phyloP scores from a whole-genome alignment of 2,329 filamentous ascomycete species.

The Daldinia sp. region DNA sequence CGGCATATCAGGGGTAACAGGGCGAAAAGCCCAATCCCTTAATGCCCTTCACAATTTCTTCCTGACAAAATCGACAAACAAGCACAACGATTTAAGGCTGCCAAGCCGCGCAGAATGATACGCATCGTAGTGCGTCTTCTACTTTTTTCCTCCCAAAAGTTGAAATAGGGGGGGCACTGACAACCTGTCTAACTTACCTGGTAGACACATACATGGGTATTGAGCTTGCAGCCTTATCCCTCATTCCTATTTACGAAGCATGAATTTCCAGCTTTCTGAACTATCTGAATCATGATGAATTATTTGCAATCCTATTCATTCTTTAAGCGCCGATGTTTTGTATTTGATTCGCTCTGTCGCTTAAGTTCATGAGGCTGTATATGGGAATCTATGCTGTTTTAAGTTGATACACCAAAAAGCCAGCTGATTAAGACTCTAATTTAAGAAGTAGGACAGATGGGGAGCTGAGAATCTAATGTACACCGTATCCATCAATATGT shows the following conservation, averaged over 20 bases:
- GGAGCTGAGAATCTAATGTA: slow-evolving; percentile 1
- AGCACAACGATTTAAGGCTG: slow-evolving; percentile 4
- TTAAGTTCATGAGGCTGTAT: slow-evolving; percentile 3
- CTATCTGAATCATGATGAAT: not conserved
- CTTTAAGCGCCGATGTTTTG: not conserved
- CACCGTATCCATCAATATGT: not conserved
- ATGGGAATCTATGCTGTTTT: slow-evolving; percentile 4
- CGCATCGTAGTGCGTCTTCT: not conserved
- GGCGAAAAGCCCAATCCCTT: slow-evolving; percentile 13
- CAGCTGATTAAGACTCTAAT: slow-evolving; percentile 26
- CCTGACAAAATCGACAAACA: slow-evolving; percentile 10
- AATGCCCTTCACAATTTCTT: slow-evolving; percentile 32
- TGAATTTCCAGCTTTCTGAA: too few relatives aligned
- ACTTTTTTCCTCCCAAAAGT: not conserved
- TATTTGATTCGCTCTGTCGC: not conserved
- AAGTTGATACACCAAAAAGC: not conserved
- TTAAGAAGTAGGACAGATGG: slow-evolving; percentile 26
- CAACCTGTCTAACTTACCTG: too few relatives aligned
- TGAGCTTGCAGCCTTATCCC: not conserved
- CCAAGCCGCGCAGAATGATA: slow-evolving; percentile 15
- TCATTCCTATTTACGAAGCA: too few relatives aligned
- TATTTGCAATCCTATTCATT: not conserved
- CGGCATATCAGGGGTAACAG: slow-evolving; percentile 14
- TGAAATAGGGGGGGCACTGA: not conserved
- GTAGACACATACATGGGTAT: too few relatives aligned